Conservation (phyloP, 768 basidiomycete species). For the Suillus cothurnatus region DNA sequence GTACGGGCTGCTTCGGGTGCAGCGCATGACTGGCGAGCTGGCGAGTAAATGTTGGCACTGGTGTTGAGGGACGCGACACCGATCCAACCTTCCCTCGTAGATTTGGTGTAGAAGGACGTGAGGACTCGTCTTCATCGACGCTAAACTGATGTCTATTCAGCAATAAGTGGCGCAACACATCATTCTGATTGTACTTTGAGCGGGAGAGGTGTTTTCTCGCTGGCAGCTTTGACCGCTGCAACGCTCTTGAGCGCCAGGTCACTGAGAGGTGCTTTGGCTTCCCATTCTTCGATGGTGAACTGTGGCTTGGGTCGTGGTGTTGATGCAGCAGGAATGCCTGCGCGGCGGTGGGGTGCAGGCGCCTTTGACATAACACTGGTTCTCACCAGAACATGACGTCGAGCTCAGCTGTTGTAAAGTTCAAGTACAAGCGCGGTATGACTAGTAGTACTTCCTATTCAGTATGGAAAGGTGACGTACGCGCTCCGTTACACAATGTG, state of each 20-base stretch:
- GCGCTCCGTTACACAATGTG: too few relatives aligned
- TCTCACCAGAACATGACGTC: slow-evolving; percentile 9
- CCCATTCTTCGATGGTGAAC: slow-evolving; percentile 90
- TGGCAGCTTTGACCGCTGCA: slow-evolving; percentile 58
- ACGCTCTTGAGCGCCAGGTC: slow-evolving; percentile 73
- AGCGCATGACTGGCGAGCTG: slow-evolving; percentile 49
- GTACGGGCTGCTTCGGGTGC: slow-evolving; percentile 76
- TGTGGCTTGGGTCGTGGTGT: slow-evolving; percentile 41
- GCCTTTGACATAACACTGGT: slow-evolving; percentile 7
- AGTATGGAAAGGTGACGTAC: too few relatives aligned
- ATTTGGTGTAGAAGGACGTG: slow-evolving; percentile 36
- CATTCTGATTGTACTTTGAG: slow-evolving; percentile 61
- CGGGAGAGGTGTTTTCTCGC: slow-evolving; percentile 65
- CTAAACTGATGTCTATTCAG: slow-evolving; percentile 45
- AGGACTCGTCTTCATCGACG: slow-evolving; percentile 36
- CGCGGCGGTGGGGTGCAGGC: slow-evolving; percentile 25
- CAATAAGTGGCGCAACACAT: slow-evolving; percentile 12
- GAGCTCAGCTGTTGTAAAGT: slow-evolving; percentile 2
- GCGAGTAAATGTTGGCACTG: slow-evolving; percentile 23
- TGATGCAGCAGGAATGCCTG: slow-evolving; percentile 26
- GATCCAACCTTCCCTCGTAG: slow-evolving; percentile 45
- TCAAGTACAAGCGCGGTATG: background rate
- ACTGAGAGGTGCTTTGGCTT: slow-evolving; percentile 73
- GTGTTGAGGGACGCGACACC: slow-evolving; percentile 51
- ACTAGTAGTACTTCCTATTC: background rate